These are phyloP conservation scores for Vaucheria bursata DNA, from an alignment of 352 stramenopile genomes.

Conservation along the genomic window DNA sequence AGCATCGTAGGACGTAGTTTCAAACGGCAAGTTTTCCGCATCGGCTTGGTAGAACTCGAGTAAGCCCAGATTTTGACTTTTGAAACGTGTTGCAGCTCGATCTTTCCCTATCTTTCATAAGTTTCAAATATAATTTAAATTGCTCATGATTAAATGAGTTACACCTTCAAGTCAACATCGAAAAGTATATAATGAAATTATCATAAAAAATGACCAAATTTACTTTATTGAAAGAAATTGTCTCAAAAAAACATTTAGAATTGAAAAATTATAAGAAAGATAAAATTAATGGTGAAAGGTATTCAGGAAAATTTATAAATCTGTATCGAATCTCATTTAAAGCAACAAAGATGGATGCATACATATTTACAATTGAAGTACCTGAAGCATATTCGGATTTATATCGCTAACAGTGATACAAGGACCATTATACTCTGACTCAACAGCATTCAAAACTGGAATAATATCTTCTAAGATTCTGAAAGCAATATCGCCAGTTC, in stretches of 20 bases:
- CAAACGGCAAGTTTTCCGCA: constrained; percentile 87
- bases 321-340: too few species aligned
- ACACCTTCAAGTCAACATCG: too few species aligned
- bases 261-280: too few species aligned
- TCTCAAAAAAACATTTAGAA: background rate
- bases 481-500: constrained; percentile 97
- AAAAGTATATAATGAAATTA: background rate
- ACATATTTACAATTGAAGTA: constrained; percentile 80
- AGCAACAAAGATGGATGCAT: too few species aligned
- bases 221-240: background rate
- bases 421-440: constrained; percentile 43
- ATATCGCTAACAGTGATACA: constrained; percentile 94
- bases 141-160: too few species aligned
- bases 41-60: constrained; percentile 61
- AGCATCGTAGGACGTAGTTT: constrained; percentile 88
- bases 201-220: background rate
- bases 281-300: too few species aligned
- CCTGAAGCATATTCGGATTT: constrained; percentile 95
- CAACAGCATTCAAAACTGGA: constrained; percentile 7
- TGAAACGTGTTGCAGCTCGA: constrained; percentile 22
- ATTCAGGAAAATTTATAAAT: too few species aligned
- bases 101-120: constrained; percentile 38
- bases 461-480: constrained; percentile 52
- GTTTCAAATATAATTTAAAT: too few species aligned
- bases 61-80: background rate